Evolutionary conservation across 2,329 filamentous ascomycete species (phyloP).

Genomic region (Fusarium sp.): DNA sequence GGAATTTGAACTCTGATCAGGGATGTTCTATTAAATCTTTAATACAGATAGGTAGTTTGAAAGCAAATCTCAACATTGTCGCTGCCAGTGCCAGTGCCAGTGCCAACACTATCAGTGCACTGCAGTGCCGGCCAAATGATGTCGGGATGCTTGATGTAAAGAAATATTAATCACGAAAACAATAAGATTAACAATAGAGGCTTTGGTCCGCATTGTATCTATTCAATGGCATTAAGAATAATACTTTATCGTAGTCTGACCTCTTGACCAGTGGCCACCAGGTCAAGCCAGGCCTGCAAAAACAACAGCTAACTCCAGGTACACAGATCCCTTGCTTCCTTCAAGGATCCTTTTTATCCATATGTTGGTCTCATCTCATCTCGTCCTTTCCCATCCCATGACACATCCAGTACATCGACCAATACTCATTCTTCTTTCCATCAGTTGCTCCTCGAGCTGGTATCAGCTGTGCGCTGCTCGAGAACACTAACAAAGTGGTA

Average conservation of each 20-base stretch:
- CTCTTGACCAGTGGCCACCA: slow-evolving; percentile 19
- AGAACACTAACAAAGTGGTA: slow-evolving; percentile 39
- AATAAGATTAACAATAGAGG: background rate
- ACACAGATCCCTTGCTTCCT: slow-evolving; percentile 37
- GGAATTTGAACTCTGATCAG: rapidly evolving
- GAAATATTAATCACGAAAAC: background rate
- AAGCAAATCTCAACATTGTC: background rate
- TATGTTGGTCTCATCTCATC: slow-evolving; percentile 13
- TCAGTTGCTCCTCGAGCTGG: slow-evolving; percentile 34
- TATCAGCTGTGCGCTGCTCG: slow-evolving; percentile 44
- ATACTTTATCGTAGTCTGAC: slow-evolving; percentile 33
- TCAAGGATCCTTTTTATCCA: slow-evolving; percentile 40
- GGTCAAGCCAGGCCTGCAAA: slow-evolving; percentile 27
- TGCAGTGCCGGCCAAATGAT: background rate
- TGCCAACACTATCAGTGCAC: background rate
- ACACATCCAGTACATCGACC: slow-evolving; percentile 38
- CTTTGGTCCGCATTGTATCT: slow-evolving; percentile 37
- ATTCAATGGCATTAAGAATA: slow-evolving; percentile 48
- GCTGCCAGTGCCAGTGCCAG: slow-evolving; percentile 7
- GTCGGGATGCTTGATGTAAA: background rate
- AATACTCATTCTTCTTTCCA: slow-evolving; percentile 31
- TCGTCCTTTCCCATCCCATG: slow-evolving; percentile 24
- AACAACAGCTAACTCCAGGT: slow-evolving; percentile 39
- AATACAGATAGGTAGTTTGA: background rate
- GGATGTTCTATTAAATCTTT: background rate